phyloP scores from a whole-genome alignment of 2,329 filamentous ascomycete genomes.

The Ophiostoma ips region DNA sequence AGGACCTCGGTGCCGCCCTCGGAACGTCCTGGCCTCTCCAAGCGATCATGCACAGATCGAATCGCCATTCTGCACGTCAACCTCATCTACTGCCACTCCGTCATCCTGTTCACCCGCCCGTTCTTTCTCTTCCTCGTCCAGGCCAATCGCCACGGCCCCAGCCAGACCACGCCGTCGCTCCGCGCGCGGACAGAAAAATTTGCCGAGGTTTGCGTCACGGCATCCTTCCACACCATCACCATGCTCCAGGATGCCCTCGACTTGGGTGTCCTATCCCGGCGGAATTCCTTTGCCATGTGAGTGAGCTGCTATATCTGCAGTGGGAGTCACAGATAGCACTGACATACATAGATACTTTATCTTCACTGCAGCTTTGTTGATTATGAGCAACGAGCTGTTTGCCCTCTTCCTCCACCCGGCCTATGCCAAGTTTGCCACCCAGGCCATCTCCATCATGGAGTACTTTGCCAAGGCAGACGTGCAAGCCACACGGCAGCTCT shows the following conservation, averaged over 20 bases:
- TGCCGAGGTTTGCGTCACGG: slow-evolving; percentile 36
- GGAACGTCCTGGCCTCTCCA: slow-evolving; percentile 9
- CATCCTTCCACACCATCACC: slow-evolving; percentile 35
- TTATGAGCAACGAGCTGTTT: slow-evolving; percentile 43
- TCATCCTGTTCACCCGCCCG: slow-evolving; percentile 48
- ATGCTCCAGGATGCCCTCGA: slow-evolving; percentile 32
- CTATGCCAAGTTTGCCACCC: slow-evolving; percentile 26
- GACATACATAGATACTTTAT: slow-evolving; percentile 30
- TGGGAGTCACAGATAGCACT: too few species aligned
- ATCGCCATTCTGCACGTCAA: slow-evolving; percentile 50
- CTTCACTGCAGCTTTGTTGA: slow-evolving; percentile 39
- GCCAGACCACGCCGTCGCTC: slow-evolving; percentile 21
- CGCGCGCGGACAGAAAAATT: slow-evolving; percentile 23
- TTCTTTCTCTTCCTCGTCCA: slow-evolving; percentile 48
- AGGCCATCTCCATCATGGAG: slow-evolving; percentile 33
- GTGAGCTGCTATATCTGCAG: too few species aligned
- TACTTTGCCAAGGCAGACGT: slow-evolving; percentile 34
- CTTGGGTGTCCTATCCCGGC: slow-evolving; percentile 31
- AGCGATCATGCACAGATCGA: slow-evolving; percentile 28
- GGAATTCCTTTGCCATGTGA: slow-evolving; percentile 41
- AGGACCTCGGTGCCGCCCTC: slow-evolving; percentile 21
- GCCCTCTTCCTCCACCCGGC: slow-evolving; percentile 31
- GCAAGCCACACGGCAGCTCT: slow-evolving; percentile 34
- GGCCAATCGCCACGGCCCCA: neutral
- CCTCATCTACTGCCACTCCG: slow-evolving; percentile 46